phyloP scores from a whole-genome alignment of 2,329 filamentous ascomycete genomes.

The Endocalyx cinctus region DNA sequence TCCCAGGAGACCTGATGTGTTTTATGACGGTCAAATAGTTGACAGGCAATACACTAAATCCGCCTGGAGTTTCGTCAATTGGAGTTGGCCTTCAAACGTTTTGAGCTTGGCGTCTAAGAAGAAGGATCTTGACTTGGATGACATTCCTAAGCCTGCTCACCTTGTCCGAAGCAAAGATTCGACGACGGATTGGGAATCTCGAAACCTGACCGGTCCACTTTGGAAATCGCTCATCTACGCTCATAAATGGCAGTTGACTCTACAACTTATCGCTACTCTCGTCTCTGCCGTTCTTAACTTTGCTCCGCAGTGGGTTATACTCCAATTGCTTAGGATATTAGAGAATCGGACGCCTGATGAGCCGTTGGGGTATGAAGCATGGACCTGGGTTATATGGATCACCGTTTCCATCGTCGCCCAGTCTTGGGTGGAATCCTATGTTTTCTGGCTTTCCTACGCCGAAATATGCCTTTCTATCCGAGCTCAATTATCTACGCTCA shows the following conservation, averaged over 20 bases:
- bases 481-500: slow-evolving; percentile 63
- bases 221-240: slow-evolving; percentile 56
- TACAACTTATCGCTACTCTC: slow-evolving; percentile 57
- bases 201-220: slow-evolving; percentile 45
- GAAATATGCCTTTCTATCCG: slow-evolving; percentile 63
- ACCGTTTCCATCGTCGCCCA: slow-evolving; percentile 54
- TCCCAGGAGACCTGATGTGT: slow-evolving; percentile 65
- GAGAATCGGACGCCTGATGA: slow-evolving; percentile 48
- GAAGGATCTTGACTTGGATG: slow-evolving; percentile 54
- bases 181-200: slow-evolving; percentile 44
- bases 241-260: slow-evolving; percentile 49
- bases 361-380: slow-evolving; percentile 48
- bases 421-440: slow-evolving; percentile 58
- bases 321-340: slow-evolving; percentile 60
- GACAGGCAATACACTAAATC: slow-evolving; percentile 60
- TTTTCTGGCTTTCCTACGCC: slow-evolving; percentile 63
- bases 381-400: slow-evolving; percentile 65
- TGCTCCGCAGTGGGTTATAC: slow-evolving; percentile 64
- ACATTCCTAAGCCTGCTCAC: slow-evolving; percentile 59
- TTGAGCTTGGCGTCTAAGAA: slow-evolving; percentile 52
- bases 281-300: slow-evolving; percentile 57
- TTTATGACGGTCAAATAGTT: slow-evolving; percentile 51
- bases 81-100: slow-evolving; percentile 56
- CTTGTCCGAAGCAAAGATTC: slow-evolving; percentile 46
- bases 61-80: slow-evolving; percentile 59